Evolutionary conservation across 75 land plant genomes (phyloP), one percentile per base, ranked within the genome.

Genomic region (Selaginella tamariscina): DNA sequence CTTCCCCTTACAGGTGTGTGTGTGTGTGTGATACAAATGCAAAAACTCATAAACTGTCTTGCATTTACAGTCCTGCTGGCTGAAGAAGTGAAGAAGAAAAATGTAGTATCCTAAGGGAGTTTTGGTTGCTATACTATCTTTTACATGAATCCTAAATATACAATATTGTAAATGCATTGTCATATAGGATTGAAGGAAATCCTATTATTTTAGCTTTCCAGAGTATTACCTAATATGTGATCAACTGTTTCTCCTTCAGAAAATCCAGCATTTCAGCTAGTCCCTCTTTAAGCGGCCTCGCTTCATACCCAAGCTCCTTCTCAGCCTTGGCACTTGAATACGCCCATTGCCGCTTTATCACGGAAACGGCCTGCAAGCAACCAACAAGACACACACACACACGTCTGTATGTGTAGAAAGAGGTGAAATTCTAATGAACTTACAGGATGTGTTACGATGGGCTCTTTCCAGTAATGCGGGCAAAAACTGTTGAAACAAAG

Each of bases 271-370:
- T 64, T 68, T 93, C 88, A 28, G 67, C 65, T 26, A 93, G 71
- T 30, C 91, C 98, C 55, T 93, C 95, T 57, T 79, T 73, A 68
- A 93, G 73, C 44, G 81, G 78, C 76, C 94, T 76, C 2, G 87
- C 81, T 54, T 78, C 79, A 64, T 88, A 93, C 24, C 75, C 84
- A 44, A 93, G 78, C 79, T 89, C 95, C 27, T 24, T 54, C 71
- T 80, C 80, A 0, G 98, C 98, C 80, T 89, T 94, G 56, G 81
- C 96, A 74, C 84, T 85, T 22, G 86, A 81, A 69, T 94, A 94
- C 9, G 85, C 76, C 96, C 98, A 94, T 63, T 87, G 85, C 65
- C 85, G 84, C 68, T 71, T 76, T 56, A 94, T 54, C 56, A 89
- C 88, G 22, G 73, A 31, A 15, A 94, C 91, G 28, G 83, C 75